Evolutionary conservation across 306 rosid species (phyloP), one percentile per base, ranked within the genome.

Genomic region (Inga laurina): DNA sequence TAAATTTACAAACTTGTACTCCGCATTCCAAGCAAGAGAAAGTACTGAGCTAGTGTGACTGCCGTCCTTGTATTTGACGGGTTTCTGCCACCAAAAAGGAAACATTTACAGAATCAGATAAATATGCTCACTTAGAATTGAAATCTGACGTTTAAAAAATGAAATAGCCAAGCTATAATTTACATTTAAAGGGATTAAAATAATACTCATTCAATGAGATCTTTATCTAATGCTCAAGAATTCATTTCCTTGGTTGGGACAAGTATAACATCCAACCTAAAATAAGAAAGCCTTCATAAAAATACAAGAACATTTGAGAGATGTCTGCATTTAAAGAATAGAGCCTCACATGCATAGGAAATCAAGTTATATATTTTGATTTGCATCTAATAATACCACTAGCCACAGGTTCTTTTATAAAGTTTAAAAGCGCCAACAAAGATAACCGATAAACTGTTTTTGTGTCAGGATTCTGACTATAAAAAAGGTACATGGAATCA

Each of bases 21-120:
- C 91, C 89, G 92, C 93, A 89, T 95, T 95, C 97, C 97, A 93
- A 85, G 98, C 97, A 88, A 95, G 97, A 77, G 95, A 95, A 41
- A 95, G 94, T 54, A 95, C 97, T 0, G 97, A 84, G 82, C 88
- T 91, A 37, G 91, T 93, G 92, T 95, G 98, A 81, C 97, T 95
- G 76, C 19, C 97, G 62, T 93, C 94, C 87, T 86, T 93, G 93
- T 91, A 93, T 78, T 90, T 93, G 51, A 81, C 68, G 67, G 88
- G 85, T 85, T 81, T 88, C 98, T 93, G 80, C 72, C 21, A 82
- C 67, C 72, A 67, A 35, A 77, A 37, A 2, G 44, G 4, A 91
- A 85, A 54, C 84, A 76, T 32, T 72, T 32, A 61, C 65, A 70
- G 65, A 82, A 82, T 86, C 64, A 81, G 84, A 70, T 52, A 81